These are phyloP conservation scores for Cutaneotrichosporon dermatis DNA, from an alignment of 1,284 basidiomycete genomes.

Conservation along the genomic window DNA sequence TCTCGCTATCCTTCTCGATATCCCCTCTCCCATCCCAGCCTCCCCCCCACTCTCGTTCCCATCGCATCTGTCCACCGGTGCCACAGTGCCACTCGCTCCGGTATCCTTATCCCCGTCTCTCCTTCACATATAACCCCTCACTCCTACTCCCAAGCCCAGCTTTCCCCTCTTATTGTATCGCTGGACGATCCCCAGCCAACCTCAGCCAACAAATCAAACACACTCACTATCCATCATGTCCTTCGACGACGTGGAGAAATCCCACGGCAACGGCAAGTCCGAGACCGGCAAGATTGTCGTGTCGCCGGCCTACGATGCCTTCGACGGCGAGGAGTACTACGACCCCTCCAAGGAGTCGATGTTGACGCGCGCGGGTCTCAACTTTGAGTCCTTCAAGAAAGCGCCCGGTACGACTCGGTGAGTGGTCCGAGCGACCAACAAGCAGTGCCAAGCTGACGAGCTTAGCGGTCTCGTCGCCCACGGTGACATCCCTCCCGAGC, in stretches of 20 bases:
- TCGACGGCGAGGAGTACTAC: slow-evolving; percentile 31
- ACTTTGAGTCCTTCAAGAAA: slow-evolving; percentile 48
- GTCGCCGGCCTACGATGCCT: neutral
- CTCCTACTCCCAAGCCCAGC: too few relatives aligned
- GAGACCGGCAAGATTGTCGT: slow-evolving; percentile 13
- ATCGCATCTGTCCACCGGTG: neutral
- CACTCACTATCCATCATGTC: slow-evolving; percentile 7
- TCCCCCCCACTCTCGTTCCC: too few relatives aligned
- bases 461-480: slow-evolving; percentile 34
- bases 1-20: neutral
- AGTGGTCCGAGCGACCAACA: slow-evolving; percentile 6
- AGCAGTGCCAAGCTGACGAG: too few relatives aligned
- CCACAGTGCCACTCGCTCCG: neutral
- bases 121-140: neutral
- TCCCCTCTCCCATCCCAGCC: too few relatives aligned
- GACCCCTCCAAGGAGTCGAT: slow-evolving; percentile 47
- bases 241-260: slow-evolving; percentile 9
- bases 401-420: slow-evolving; percentile 47
- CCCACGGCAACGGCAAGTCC: slow-evolving; percentile 1
- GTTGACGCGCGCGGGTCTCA: slow-evolving; percentile 48
- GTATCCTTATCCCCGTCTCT: neutral
- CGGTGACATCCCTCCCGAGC: slow-evolving; percentile 35
- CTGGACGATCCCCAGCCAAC: neutral
- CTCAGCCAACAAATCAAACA: neutral
- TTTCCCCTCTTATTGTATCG: neutral